phyloP scores from a whole-genome alignment of 768 basidiomycete species.

The Termitomyces sp. region DNA sequence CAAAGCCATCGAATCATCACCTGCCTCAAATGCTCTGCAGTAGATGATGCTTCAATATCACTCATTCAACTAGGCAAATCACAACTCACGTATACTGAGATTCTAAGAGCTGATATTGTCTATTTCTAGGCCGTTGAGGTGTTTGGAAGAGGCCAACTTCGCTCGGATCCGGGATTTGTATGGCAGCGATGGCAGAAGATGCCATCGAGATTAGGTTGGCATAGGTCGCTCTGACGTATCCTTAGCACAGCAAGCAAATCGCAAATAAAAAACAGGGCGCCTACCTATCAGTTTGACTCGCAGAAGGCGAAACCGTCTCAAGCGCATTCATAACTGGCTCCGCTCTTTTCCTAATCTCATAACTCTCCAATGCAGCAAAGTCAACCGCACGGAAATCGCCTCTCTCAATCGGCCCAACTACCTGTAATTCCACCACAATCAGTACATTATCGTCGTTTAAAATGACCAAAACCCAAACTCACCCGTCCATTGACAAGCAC shows the following conservation, averaged over 20 bases:
- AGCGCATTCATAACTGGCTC: constrained; percentile 67
- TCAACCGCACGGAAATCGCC: constrained; percentile 66
- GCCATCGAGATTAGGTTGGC: constrained; percentile 60
- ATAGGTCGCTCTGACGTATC: constrained; percentile 40
- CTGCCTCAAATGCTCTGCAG: constrained; percentile 60
- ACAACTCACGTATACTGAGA: constrained; percentile 58
- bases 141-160: constrained; percentile 69
- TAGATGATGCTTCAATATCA: not conserved
- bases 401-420: constrained; percentile 66
- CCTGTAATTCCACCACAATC: constrained; percentile 31
- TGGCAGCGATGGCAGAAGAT: constrained; percentile 67
- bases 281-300: constrained; percentile 36
- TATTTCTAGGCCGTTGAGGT: constrained; percentile 51
- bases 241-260: not conserved
- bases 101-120: constrained; percentile 55
- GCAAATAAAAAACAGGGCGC: constrained; percentile 14
- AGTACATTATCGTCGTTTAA: not conserved
- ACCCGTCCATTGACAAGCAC: constrained; percentile 9
- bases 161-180: constrained; percentile 68
- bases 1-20: constrained; percentile 61
- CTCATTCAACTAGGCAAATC: not conserved
- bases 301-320: constrained; percentile 39
- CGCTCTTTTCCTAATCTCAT: constrained; percentile 70
- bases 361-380: constrained; percentile 62
- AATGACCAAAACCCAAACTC: not conserved